phyloP scores from a whole-genome alignment of 805 yeast genomes.

The Candida coleopterorum region DNA sequence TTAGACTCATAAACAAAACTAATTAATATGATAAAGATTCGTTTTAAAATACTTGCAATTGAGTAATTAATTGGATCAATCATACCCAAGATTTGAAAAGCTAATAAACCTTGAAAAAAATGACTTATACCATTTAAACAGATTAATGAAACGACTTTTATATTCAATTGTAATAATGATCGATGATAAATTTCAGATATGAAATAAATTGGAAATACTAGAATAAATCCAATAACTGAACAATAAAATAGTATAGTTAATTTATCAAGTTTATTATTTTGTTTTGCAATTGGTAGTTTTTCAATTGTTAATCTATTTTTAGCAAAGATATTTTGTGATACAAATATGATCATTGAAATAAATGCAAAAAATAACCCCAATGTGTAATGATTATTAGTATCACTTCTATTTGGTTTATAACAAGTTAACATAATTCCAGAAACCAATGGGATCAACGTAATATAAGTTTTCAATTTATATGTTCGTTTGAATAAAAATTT shows the following conservation, averaged over 20 bases:
- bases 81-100: conserved; percentile 69
- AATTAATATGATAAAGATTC: conserved; percentile 65
- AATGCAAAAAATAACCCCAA: conserved; percentile 49
- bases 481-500: conserved; percentile 51
- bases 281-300: conserved; percentile 10
- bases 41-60: conserved; percentile 70
- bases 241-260: conserved; percentile 69
- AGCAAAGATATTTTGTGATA: conserved; percentile 77
- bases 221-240: conserved; percentile 59
- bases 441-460: conserved; percentile 74
- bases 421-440: conserved; percentile 83
- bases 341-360: conserved; percentile 62
- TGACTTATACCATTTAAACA: conserved; percentile 64
- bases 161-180: conserved; percentile 28
- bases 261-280: conserved; percentile 45
- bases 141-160: conserved; percentile 34
- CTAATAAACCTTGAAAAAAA: conserved; percentile 67
- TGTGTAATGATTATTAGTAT: conserved; percentile 11
- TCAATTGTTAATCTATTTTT: conserved; percentile 59
- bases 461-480: conserved; percentile 64
- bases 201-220: conserved; percentile 66
- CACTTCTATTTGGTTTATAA: conserved; percentile 24
- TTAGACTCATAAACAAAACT: conserved; percentile 56
- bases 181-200: conserved; percentile 42
- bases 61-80: conserved; percentile 75